phyloP scores from a whole-genome alignment of 352 stramenopile species.

The Phytophthora foliorum region DNA sequence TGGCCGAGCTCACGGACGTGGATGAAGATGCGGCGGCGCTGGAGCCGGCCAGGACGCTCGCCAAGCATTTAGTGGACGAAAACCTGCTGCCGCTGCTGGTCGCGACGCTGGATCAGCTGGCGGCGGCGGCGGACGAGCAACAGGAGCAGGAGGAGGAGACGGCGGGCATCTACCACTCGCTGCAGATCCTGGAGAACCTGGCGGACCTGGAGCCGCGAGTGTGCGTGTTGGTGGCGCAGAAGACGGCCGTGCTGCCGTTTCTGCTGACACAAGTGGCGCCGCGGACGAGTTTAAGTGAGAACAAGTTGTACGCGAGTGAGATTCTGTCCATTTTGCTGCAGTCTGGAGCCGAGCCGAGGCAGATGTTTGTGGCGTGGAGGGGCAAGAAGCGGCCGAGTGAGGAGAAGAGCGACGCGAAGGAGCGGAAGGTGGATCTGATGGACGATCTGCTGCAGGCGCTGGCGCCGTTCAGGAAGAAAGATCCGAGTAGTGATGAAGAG shows the following conservation, averaged over 20 bases:
- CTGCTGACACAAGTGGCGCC: conserved; percentile 61
- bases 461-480: conserved; percentile 89
- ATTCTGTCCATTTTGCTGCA: conserved; percentile 90
- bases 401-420: conserved; percentile 22
- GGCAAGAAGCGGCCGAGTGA: conserved; percentile 22
- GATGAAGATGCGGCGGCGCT: conserved; percentile 61
- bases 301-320: conserved; percentile 89
- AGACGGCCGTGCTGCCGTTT: conserved; percentile 66
- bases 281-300: conserved; percentile 57
- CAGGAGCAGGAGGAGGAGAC: conserved; percentile 70
- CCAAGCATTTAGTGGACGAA: conserved; percentile 68
- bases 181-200: conserved; percentile 88
- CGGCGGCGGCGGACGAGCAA: conserved; percentile 23
- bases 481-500: conserved; percentile 83
- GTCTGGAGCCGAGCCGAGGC: conserved; percentile 49
- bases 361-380: conserved; percentile 52
- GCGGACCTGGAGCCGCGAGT: conserved; percentile 65
- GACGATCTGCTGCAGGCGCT: conserved; percentile 93
- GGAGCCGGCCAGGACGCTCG: conserved; percentile 50
- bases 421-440: conserved; percentile 76
- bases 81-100: conserved; percentile 67
- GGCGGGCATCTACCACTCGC: conserved; percentile 76
- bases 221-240: conserved; percentile 53
- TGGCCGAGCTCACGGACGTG: conserved; percentile 80
- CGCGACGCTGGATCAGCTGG: conserved; percentile 54